Percentiles rank a stretch among this genome's conserved stretches.
phyloP scores from a whole-genome alignment of 2,329 filamentous ascomycete species.

The Cordyceps cicadae region DNA sequence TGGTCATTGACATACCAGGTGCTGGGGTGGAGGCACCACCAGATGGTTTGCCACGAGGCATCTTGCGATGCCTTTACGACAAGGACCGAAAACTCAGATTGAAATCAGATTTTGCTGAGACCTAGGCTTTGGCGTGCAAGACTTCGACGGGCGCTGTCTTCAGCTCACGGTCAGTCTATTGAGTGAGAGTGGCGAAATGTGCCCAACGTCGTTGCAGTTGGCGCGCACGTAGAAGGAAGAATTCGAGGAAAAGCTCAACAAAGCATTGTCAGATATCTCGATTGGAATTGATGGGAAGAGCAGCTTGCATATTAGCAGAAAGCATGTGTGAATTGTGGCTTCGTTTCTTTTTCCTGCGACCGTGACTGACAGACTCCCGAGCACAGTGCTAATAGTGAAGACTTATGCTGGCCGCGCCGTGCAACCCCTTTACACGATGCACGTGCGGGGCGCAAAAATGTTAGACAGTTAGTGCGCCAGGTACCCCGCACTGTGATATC shows the following conservation, averaged over 20 bases:
- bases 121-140: neutral
- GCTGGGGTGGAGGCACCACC: neutral
- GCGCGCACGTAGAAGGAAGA: neutral
- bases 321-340: conserved; percentile 17
- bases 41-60: neutral
- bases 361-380: conserved; percentile 18
- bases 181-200: neutral
- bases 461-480: conserved; percentile 12
- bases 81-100: neutral
- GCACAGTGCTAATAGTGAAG: conserved; percentile 22
- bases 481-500: conserved; percentile 8
- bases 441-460: conserved; percentile 18
- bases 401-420: conserved; percentile 14
- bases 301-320: neutral
- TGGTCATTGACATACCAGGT: neutral
- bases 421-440: conserved; percentile 24
- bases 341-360: conserved; percentile 18
- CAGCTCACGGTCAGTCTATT: neutral
- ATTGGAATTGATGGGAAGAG: neutral
- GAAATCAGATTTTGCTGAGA: neutral
- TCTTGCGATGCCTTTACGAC: neutral
- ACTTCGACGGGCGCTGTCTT: neutral
- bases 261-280: neutral
- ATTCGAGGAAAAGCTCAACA: neutral
- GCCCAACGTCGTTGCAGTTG: neutral